Evolutionary conservation across 306 rosid species (phyloP).

Genomic region (Acacia crassicarpa): DNA sequence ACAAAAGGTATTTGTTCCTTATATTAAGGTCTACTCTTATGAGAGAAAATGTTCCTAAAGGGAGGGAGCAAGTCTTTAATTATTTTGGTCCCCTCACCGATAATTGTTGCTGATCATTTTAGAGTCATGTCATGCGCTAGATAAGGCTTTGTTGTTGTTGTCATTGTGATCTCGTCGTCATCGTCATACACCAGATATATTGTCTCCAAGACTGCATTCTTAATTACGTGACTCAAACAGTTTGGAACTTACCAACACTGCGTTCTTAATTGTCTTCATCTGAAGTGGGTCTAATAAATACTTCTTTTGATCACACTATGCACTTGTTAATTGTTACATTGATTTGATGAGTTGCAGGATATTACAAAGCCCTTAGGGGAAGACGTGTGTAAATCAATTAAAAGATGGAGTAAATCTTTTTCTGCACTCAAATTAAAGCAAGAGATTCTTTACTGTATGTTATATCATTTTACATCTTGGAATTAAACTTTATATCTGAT

Average conservation of each 20-base stretch:
- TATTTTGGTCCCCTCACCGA: not conserved
- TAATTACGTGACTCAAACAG: not conserved
- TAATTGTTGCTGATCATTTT: not conserved
- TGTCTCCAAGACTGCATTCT: not conserved
- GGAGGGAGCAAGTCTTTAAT: not conserved
- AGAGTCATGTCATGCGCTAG: not conserved
- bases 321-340: constrained; percentile 15
- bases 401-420: constrained; percentile 83
- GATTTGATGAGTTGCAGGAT: constrained; percentile 58
- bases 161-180: no score
- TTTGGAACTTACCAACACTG: not conserved
- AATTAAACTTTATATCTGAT: constrained; percentile 4
- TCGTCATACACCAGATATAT: not conserved
- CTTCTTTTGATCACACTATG: constrained; percentile 4
- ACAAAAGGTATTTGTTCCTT: no score
- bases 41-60: no score
- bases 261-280: not conserved
- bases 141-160: no score
- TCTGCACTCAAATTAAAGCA: constrained; percentile 95
- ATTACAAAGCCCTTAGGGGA: constrained; percentile 85
- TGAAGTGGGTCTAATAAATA: constrained; percentile 6
- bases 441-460: constrained; percentile 86
- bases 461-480: constrained; percentile 17
- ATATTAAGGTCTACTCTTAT: no score
- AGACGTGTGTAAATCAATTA: constrained; percentile 73